Evolutionary conservation across 108 stramenopile genomes (phyloP).

Genomic region (Nitzschia sp.): DNA sequence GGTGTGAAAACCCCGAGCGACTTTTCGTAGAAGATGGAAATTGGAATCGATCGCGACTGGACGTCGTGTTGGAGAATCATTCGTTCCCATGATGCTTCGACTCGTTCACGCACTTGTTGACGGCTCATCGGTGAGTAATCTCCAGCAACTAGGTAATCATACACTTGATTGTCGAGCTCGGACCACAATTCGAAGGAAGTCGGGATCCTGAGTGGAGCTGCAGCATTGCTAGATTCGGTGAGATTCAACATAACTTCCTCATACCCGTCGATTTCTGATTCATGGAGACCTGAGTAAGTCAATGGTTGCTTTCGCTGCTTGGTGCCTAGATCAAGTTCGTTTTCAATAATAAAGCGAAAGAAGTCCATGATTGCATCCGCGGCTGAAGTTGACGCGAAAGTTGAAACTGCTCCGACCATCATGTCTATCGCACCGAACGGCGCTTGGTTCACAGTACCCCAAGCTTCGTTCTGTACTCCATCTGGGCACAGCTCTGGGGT

Average conservation of each 20-base stretch:
- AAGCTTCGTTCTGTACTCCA: conserved; percentile 1
- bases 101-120: neutral
- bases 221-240: conserved; percentile 15
- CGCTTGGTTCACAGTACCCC: conserved; percentile 9
- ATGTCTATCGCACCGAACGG: conserved; percentile 29
- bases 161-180: conserved; percentile 34
- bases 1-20: conserved; percentile 8
- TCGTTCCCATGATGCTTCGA: conserved; percentile 24
- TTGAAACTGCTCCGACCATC: conserved; percentile 23
- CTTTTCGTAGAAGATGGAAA: conserved; percentile 16
- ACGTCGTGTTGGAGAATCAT: conserved; percentile 25
- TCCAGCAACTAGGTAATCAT: conserved; percentile 36
- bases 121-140: conserved; percentile 16
- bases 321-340: neutral
- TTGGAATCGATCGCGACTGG: conserved; percentile 5
- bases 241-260: conserved; percentile 2
- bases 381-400: neutral
- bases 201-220: conserved; percentile 24
- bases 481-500: conserved; percentile 19
- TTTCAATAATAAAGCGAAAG: conserved; percentile 13
- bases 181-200: conserved; percentile 28
- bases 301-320: conserved; percentile 12
- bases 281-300: conserved; percentile 21
- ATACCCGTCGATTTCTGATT: conserved; percentile 14
- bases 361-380: conserved; percentile 22